A percentile compares a stretch with the other conserved stretches of the same genome.
These are phyloP conservation scores for Termitomyces sp. DNA, from an alignment of 768 basidiomycete species.

Conservation along the genomic window DNA sequence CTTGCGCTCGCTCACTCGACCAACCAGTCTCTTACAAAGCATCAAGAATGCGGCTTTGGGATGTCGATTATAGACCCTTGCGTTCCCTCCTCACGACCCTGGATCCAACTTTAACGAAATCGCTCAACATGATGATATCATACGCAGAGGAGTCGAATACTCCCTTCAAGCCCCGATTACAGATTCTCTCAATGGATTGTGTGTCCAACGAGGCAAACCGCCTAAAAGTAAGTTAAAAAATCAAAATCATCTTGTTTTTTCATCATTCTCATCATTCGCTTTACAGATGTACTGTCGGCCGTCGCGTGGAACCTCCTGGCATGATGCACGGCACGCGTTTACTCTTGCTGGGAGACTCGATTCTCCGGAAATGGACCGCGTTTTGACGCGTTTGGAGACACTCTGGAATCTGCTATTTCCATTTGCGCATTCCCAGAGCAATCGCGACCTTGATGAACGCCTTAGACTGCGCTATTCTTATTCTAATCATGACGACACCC, in stretches of 20 bases:
- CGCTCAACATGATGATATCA: constrained; percentile 23
- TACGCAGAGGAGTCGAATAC: constrained; percentile 21
- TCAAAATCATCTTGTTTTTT: background rate
- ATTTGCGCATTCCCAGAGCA: constrained; percentile 17
- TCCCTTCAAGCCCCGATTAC: constrained; percentile 19
- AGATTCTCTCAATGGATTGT: constrained; percentile 27
- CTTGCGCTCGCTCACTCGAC: constrained; percentile 12
- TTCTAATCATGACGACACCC: constrained; percentile 3
- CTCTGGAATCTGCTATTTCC: constrained; percentile 29
- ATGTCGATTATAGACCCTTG: constrained; percentile 20
- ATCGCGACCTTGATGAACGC: constrained; percentile 19
- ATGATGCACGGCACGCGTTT: constrained; percentile 21
- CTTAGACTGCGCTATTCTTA: background rate
- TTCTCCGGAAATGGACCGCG: constrained; percentile 18
- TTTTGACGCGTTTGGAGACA: constrained; percentile 18
- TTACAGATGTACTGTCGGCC: constrained; percentile 26
- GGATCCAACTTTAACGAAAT: constrained; percentile 20
- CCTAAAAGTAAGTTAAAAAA: constrained; percentile 21
- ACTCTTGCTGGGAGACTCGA: constrained; percentile 25
- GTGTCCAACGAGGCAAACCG: constrained; percentile 22
- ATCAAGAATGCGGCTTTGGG: constrained; percentile 18
- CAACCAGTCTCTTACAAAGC: background rate
- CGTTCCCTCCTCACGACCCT: constrained; percentile 19
- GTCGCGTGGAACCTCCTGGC: constrained; percentile 23
- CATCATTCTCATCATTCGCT: background rate